Evolutionary conservation across 2,329 filamentous ascomycete genomes (phyloP).

Genomic region (Phoma sp.): DNA sequence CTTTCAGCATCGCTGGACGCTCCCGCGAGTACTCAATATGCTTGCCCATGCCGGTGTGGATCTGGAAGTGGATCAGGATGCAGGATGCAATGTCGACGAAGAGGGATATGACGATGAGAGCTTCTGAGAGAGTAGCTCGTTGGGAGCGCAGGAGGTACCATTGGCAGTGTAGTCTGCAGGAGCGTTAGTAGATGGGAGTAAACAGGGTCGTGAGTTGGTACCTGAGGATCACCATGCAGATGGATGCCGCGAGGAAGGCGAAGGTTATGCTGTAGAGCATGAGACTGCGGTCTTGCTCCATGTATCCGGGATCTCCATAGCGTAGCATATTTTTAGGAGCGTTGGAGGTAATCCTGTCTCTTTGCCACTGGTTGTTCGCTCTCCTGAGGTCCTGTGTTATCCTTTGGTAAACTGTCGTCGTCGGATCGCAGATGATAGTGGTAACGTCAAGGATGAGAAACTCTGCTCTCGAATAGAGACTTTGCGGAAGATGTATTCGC

Average conservation of each 20-base stretch:
- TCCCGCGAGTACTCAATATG: conserved; percentile 1
- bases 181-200: too few species aligned
- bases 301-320: neutral
- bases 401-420: too few species aligned
- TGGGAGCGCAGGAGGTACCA: neutral
- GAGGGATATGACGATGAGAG: neutral
- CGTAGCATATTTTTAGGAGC: neutral
- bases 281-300: neutral
- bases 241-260: neutral
- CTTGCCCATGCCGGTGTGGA: conserved; percentile 1
- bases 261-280: conserved; percentile 1
- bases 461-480: too few species aligned
- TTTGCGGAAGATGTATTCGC: too few species aligned
- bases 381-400: too few species aligned
- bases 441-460: too few species aligned
- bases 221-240: neutral
- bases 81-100: neutral
- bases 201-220: neutral
- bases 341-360: neutral
- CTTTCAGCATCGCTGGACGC: neutral
- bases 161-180: neutral
- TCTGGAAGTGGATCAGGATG: neutral
- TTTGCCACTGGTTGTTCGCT: too few species aligned
- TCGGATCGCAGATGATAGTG: too few species aligned
- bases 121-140: neutral